Conservation (phyloP, 768 basidiomycete species). For the Pilatotrama ljubarskyi region DNA sequence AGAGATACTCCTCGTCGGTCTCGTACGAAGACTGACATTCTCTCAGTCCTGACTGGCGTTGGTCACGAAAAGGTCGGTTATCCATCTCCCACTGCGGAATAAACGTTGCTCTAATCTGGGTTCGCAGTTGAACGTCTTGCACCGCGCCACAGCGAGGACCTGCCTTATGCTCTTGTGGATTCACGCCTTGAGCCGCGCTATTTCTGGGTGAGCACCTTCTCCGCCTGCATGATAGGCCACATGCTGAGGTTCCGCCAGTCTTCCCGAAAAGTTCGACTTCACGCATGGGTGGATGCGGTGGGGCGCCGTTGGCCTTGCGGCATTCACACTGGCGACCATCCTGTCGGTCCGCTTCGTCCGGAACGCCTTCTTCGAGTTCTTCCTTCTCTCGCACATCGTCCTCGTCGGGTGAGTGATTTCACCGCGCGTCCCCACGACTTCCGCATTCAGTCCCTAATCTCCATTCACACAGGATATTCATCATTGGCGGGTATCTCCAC, state of each 20-base stretch:
- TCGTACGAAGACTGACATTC: neutral
- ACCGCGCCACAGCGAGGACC: slow-evolving; percentile 46
- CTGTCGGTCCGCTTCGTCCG: slow-evolving; percentile 42
- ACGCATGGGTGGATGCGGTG: slow-evolving; percentile 20
- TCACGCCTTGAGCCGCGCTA: slow-evolving; percentile 29
- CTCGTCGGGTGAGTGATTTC: slow-evolving; percentile 28
- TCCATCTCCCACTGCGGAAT: neutral
- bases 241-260: slow-evolving; percentile 2
- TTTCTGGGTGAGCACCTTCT: slow-evolving; percentile 8
- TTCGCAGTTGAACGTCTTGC: slow-evolving; percentile 43
- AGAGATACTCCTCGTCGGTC: slow-evolving; percentile 8
- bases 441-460: neutral
- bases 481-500: slow-evolving; percentile 39
- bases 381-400: slow-evolving; percentile 27
- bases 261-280: slow-evolving; percentile 9
- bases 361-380: slow-evolving; percentile 45
- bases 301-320: slow-evolving; percentile 27
- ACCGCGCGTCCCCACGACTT: neutral
- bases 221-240: neutral
- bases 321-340: slow-evolving; percentile 36
- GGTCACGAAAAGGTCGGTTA: slow-evolving; percentile 46
- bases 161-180: slow-evolving; percentile 46
- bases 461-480: slow-evolving; percentile 37
- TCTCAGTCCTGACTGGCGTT: slow-evolving; percentile 50
- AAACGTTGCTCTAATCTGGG: neutral